Conservation (phyloP, 2,329 filamentous ascomycete species). For the Shiraia bambusicola region DNA sequence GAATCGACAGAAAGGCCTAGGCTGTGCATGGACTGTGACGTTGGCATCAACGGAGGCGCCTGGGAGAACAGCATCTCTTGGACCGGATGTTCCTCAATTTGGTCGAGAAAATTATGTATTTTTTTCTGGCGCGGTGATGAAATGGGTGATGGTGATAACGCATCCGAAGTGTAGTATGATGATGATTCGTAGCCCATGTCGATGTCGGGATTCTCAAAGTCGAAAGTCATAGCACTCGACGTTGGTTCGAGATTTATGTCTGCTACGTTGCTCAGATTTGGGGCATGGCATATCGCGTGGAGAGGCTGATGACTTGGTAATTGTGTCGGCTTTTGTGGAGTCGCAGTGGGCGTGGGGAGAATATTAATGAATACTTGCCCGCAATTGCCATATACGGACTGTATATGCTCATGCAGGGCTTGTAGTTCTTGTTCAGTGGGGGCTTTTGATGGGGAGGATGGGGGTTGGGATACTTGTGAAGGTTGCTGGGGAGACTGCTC, state of each 20-base stretch:
- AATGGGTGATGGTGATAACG: constrained; percentile 49
- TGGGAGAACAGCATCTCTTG: constrained; percentile 38
- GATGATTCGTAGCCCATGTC: constrained; percentile 53
- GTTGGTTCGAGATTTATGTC: constrained; percentile 49
- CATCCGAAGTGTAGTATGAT: constrained; percentile 54
- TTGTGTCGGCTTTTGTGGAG: constrained; percentile 46
- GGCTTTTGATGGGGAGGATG: constrained; percentile 37
- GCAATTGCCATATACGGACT: constrained; percentile 47
- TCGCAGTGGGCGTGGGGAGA: constrained; percentile 56
- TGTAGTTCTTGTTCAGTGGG: constrained; percentile 46
- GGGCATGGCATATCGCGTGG: no score
- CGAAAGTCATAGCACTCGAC: constrained; percentile 41
- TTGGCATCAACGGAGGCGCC: constrained; percentile 25
- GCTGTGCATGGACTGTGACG: constrained; percentile 24
- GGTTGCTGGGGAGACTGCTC: constrained; percentile 38
- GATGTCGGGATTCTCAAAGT: constrained; percentile 44
- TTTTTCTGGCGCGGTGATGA: constrained; percentile 40
- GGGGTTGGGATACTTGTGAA: constrained; percentile 3
- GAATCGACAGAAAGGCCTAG: constrained; percentile 20
- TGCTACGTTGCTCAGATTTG: constrained; percentile 58
- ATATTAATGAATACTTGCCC: constrained; percentile 48
- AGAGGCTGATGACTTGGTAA: constrained; percentile 22
- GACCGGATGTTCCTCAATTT: constrained; percentile 33
- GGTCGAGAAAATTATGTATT: constrained; percentile 39
- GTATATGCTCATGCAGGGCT: constrained; percentile 48